Percentiles rank a stretch among this genome's conserved stretches.
These are phyloP conservation scores for Microdochium paspali DNA, from an alignment of 2,329 filamentous ascomycete genomes.

Conservation along the genomic window DNA sequence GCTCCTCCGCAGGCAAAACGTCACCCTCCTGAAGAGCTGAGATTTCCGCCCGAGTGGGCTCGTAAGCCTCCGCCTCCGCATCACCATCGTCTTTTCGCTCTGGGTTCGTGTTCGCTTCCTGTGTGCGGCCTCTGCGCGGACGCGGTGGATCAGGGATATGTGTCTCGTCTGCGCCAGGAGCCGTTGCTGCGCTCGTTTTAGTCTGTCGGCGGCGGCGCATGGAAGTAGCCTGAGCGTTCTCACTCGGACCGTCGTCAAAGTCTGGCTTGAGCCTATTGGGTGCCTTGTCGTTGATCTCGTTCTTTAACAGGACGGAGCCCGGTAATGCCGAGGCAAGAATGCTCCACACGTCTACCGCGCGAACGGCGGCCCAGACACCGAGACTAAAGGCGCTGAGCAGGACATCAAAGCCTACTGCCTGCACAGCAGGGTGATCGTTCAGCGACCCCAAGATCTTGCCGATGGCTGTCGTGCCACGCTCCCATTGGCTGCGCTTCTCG, in stretches of 20 bases:
- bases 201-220: too few relatives aligned
- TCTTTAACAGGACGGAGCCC: not conserved
- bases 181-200: too few relatives aligned
- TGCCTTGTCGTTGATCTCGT: too few relatives aligned
- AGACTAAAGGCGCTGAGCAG: conserved; percentile 43
- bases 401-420: conserved; percentile 48
- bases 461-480: conserved; percentile 33
- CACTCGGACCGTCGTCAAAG: too few relatives aligned
- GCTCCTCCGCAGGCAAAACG: conserved; percentile 24
- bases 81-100: not conserved
- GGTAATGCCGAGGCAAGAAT: not conserved
- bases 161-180: too few relatives aligned
- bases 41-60: conserved; percentile 23
- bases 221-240: too few relatives aligned
- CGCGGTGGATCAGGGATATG: too few relatives aligned
- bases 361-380: conserved; percentile 47
- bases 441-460: conserved; percentile 38
- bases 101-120: too few relatives aligned
- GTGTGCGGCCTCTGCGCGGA: too few relatives aligned
- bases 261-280: too few relatives aligned
- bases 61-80: conserved; percentile 22
- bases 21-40: conserved; percentile 28
- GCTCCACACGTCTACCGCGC: conserved; percentile 17
- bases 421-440: conserved; percentile 47
- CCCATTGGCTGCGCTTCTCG: conserved; percentile 30